phyloP scores from a whole-genome alignment of 2,329 filamentous ascomycete species.

The Trichoderma sp. region DNA sequence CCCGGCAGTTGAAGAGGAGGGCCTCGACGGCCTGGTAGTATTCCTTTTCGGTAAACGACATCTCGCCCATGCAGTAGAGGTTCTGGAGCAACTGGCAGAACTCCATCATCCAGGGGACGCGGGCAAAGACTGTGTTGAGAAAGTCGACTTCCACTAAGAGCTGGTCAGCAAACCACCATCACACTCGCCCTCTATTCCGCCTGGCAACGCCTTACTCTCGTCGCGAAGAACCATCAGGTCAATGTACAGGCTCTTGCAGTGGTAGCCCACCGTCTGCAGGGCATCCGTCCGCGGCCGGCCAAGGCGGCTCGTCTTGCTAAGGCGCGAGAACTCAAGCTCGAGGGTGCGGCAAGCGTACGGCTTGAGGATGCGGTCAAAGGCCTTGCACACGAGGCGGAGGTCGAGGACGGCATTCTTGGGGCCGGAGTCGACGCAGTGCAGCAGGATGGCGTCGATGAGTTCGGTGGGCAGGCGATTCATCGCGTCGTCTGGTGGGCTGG shows the following conservation, averaged over 20 bases:
- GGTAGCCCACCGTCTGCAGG: slow-evolving; percentile 49
- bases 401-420: slow-evolving; percentile 50
- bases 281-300: slow-evolving; percentile 44
- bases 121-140: slow-evolving; percentile 50
- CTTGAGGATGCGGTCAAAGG: slow-evolving; percentile 52
- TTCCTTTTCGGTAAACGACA: slow-evolving; percentile 54
- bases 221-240: slow-evolving; percentile 58
- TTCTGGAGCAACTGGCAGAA: slow-evolving; percentile 49
- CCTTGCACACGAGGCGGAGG: slow-evolving; percentile 53
- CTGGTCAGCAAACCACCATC: slow-evolving; percentile 22
- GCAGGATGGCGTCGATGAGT: slow-evolving; percentile 51
- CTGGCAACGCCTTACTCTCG: slow-evolving; percentile 44
- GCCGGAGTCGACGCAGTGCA: slow-evolving; percentile 45
- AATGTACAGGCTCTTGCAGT: slow-evolving; percentile 54
- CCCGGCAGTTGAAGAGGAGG: slow-evolving; percentile 50
- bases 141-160: slow-evolving; percentile 53
- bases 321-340: slow-evolving; percentile 53
- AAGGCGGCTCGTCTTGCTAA: slow-evolving; percentile 44
- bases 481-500: slow-evolving; percentile 24
- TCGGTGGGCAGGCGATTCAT: slow-evolving; percentile 54
- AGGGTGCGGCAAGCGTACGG: slow-evolving; percentile 51
- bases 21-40: slow-evolving; percentile 47
- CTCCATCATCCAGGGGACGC: slow-evolving; percentile 49
- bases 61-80: slow-evolving; percentile 52
- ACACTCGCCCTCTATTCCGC: not conserved